Evolutionary conservation across 169 alveolate species (phyloP), one percentile per base, ranked within the genome.

Genomic region (Eimeria praecox): DNA sequence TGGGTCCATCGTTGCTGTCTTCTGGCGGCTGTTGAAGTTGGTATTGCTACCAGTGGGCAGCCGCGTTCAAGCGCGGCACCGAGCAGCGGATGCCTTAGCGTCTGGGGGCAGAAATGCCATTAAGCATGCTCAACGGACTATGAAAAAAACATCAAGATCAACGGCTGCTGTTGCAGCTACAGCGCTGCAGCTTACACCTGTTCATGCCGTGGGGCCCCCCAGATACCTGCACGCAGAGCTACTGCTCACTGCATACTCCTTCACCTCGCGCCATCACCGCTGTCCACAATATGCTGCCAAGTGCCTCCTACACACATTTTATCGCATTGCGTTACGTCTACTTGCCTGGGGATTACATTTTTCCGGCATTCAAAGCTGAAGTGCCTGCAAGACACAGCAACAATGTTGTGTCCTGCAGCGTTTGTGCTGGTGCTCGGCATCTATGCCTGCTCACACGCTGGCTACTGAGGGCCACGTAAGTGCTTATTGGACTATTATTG

Each of bases 1-100:
- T 27, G 56, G 73, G 75, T 82, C 90, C 90, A 82, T 82, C 56
- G 46, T 52, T 69, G 24, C 80, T 69, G 20, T 35, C 80, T 35
- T 30, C 46, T 69, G n/a, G 27, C 66, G 20, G 66, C 66, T 56
- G 66, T 16, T 56, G 66, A 8, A 56, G 66, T 56, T 56, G 66
- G 66, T 8, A 16, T 56, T 56, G 66, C 66, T 56, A 14, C 66
- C 66, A 56, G 66, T 56, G 66, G 66, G 66, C 66, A 56, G 66
- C 27, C 27, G 24, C 27, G 66, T 56, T 56, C 66, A 56, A 8
- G 66, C 18, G 66, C 66, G 66, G 66, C 66, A 16, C 66, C 66
- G 10, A 56, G 18, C 10, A 56, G 27, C 66, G 27, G 10, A 16
- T 14, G 66, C 5, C 27, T 20, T 56, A 2, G 27, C 20, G 66